Percentiles rank a stretch among this genome's conserved stretches.
Conservation (phyloP, 2,329 filamentous ascomycete genomes). For the Zopfia rhizophila region DNA sequence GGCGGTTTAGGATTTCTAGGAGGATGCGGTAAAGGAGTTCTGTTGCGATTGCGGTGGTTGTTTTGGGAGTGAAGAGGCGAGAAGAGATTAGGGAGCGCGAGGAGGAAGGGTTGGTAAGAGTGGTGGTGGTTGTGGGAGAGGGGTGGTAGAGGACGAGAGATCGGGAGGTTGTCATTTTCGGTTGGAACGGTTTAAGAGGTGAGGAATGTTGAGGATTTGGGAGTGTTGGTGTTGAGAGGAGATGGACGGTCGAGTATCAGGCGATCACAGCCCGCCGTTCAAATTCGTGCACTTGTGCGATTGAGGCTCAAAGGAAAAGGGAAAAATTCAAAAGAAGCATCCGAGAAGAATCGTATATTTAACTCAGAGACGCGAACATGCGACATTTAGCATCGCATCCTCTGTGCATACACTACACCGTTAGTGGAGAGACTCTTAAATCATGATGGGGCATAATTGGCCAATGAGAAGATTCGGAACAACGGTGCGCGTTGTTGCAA, state of each 20-base stretch:
- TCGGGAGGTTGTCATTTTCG: conserved; percentile 23
- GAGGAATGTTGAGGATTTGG: too few relatives aligned
- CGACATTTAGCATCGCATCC: too few relatives aligned
- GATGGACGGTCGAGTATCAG: too few relatives aligned
- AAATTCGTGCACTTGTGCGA: too few relatives aligned
- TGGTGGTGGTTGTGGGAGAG: conserved; percentile 2
- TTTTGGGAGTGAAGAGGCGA: conserved; percentile 27
- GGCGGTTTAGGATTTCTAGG: conserved; percentile 39
- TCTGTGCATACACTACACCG: too few relatives aligned
- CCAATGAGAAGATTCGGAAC: conserved; percentile 17
- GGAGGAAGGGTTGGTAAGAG: conserved; percentile 7
- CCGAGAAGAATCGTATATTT: too few relatives aligned
- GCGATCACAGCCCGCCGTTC: too few relatives aligned
- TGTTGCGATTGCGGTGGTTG: conserved; percentile 39
- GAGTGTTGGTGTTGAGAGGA: too few relatives aligned
- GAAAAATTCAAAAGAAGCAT: too few relatives aligned
- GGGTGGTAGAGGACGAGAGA: conserved; percentile 27
- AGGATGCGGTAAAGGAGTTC: conserved; percentile 45
- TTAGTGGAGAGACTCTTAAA: too few relatives aligned
- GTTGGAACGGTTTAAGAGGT: too few relatives aligned
- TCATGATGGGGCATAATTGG: neutral
- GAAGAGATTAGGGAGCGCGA: conserved; percentile 17
- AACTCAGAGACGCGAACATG: too few relatives aligned
- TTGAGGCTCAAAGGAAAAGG: neutral
- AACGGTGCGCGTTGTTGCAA: neutral